These are phyloP conservation scores for Chalciporus pseudorubinellus DNA, from an alignment of 768 basidiomycete species.

Conservation along the genomic window DNA sequence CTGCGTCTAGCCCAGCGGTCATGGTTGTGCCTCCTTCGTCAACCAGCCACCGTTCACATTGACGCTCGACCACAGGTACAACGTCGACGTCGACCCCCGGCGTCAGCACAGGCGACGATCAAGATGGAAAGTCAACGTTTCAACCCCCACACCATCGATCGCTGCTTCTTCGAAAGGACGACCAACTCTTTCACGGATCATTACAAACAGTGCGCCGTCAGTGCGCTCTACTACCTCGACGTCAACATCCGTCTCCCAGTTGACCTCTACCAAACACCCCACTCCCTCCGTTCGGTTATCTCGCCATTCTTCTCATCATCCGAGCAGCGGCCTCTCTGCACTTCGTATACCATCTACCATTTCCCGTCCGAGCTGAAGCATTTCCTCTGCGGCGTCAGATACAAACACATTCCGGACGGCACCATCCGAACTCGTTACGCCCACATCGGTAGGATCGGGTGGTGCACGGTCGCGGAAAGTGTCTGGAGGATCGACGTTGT, in stretches of 20 bases:
- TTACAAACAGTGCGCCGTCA: conserved; percentile 26
- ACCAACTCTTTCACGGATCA: conserved; percentile 25
- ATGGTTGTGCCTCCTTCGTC: conserved; percentile 26
- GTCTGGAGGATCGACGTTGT: conserved; percentile 30
- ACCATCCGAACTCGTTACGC: conserved; percentile 27
- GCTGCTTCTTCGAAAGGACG: conserved; percentile 19
- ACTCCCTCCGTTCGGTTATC: conserved; percentile 26
- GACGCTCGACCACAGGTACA: conserved; percentile 18
- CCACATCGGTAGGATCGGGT: conserved; percentile 25
- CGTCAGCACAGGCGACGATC: conserved; percentile 1
- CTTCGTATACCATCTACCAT: conserved; percentile 30
- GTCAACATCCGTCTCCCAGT: not conserved
- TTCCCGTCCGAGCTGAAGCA: conserved; percentile 25
- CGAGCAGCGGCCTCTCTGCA: conserved; percentile 23
- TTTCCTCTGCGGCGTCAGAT: conserved; percentile 32
- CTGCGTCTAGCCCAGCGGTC: conserved; percentile 24
- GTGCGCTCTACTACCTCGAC: conserved; percentile 17
- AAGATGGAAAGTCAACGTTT: conserved; percentile 14
- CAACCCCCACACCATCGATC: conserved; percentile 14
- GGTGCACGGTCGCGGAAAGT: conserved; percentile 28
- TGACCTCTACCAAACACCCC: conserved; percentile 17
- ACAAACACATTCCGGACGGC: conserved; percentile 32
- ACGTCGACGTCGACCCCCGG: conserved; percentile 5
- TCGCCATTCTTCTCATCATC: conserved; percentile 17
- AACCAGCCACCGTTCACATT: conserved; percentile 17